Evolutionary conservation across 2,329 filamentous ascomycete genomes (phyloP).

Genomic region (Fusarium coffeatum): DNA sequence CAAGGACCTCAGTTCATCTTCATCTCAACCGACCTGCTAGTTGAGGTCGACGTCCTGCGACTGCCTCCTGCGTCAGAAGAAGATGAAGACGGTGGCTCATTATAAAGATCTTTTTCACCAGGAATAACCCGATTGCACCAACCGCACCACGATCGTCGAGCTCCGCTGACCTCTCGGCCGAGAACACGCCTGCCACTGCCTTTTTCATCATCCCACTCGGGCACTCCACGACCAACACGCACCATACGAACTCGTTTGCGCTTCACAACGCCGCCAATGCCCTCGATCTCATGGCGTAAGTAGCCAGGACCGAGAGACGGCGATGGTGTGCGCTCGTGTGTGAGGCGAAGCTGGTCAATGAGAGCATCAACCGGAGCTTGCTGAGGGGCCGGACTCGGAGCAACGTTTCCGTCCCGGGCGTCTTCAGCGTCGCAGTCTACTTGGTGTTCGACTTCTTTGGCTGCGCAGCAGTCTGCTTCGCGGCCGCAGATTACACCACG

Average conservation of each 20-base stretch:
- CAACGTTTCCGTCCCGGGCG: slow-evolving; percentile 59
- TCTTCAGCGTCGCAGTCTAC: slow-evolving; percentile 87
- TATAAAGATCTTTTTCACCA: slow-evolving; percentile 58
- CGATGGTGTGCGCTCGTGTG: slow-evolving; percentile 58
- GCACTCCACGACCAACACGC: slow-evolving; percentile 83
- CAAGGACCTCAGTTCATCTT: slow-evolving; percentile 14
- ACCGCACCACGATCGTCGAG: slow-evolving; percentile 85
- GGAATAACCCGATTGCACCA: slow-evolving; percentile 88
- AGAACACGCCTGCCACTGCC: slow-evolving; percentile 71
- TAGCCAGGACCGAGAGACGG: slow-evolving; percentile 77
- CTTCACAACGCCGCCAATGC: slow-evolving; percentile 88
- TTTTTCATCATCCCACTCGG: slow-evolving; percentile 85
- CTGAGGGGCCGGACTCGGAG: slow-evolving; percentile 28
- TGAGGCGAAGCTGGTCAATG: slow-evolving; percentile 48
- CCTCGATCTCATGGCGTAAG: slow-evolving; percentile 87
- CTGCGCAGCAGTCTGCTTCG: slow-evolving; percentile 79
- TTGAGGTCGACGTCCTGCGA: slow-evolving; percentile 43
- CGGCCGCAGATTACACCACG: slow-evolving; percentile 90
- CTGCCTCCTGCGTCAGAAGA: slow-evolving; percentile 41
- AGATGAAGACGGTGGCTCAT: slow-evolving; percentile 43
- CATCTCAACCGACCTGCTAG: slow-evolving; percentile 28
- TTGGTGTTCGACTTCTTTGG: slow-evolving; percentile 82
- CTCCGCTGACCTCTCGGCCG: slow-evolving; percentile 74
- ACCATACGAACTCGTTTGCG: slow-evolving; percentile 87
- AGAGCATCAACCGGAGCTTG: slow-evolving; percentile 43